phyloP scores from a whole-genome alignment of 768 basidiomycete genomes.

The Galerina sulciceps region DNA sequence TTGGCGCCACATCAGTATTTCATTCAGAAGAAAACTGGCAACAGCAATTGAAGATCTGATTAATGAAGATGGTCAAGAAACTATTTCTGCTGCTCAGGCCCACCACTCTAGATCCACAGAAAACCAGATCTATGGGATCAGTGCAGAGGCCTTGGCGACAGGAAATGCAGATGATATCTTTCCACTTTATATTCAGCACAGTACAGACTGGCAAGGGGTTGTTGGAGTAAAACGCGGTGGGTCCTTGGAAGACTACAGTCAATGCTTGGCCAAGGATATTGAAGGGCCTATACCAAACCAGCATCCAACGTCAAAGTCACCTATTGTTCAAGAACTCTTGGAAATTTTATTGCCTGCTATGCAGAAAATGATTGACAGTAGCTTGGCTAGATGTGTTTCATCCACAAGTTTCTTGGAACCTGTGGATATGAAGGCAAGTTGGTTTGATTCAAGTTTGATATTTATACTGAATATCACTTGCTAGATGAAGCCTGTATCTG shows the following conservation, averaged over 20 bases:
- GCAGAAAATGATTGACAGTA: too few relatives aligned
- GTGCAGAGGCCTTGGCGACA: slow-evolving; percentile 19
- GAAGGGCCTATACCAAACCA: too few relatives aligned
- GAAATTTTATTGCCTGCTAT: too few relatives aligned
- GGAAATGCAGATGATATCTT: slow-evolving; percentile 24
- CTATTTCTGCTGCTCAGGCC: slow-evolving; percentile 25
- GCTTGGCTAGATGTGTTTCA: too few relatives aligned
- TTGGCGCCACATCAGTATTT: neutral
- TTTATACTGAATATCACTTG: too few relatives aligned
- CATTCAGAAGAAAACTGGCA: neutral
- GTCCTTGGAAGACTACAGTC: slow-evolving; percentile 3
- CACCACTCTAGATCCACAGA: slow-evolving; percentile 26
- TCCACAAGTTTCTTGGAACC: too few relatives aligned
- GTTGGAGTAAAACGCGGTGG: slow-evolving; percentile 26
- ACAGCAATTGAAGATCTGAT: neutral
- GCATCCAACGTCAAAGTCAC: too few relatives aligned
- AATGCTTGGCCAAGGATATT: neutral
- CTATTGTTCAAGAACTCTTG: too few relatives aligned
- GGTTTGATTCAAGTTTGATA: too few relatives aligned
- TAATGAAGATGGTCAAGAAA: neutral
- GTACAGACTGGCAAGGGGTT: slow-evolving; percentile 24
- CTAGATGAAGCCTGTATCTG: too few relatives aligned
- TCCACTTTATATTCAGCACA: slow-evolving; percentile 23
- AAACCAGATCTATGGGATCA: slow-evolving; percentile 30
- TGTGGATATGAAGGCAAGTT: too few relatives aligned